Evolutionary conservation across 2,329 filamentous ascomycete genomes (phyloP), one percentile per base, ranked within the genome.

Genomic region (Stemphylium vesicarium): DNA sequence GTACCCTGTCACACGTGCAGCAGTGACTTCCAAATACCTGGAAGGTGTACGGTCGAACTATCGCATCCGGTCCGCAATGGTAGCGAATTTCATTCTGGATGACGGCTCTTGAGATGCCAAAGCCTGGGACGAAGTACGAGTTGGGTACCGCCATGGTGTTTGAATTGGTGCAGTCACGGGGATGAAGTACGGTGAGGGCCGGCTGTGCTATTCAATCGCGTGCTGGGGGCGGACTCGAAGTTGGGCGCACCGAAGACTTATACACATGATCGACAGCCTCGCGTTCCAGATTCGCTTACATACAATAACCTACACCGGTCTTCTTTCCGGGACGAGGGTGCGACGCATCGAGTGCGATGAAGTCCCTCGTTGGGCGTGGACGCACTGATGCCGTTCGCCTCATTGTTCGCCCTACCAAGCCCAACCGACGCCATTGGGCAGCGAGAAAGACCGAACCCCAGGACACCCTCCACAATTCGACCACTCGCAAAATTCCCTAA

Each of bases 11-110:
- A 15, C 13, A 13, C 6, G 18, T 26, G 41, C n/a, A 36, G 59
- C 10, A n/a, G 36, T 12, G 18, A 47, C 43, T 13, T 13, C 32
- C 38, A 20, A 16, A 18, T 71, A 77, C 76, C 63, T 78, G 75
- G 47, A 76, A 75, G n/a, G 72, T 76, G 52, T 75, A 78, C 31
- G 75, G 76, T 42, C 76, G 66, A 9, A 77, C 76, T 35, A 78
- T 78, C 9, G 76, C 73, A 59, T 77, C 75, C 20, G 76, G 75
- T 6, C 76, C 76, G 51, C 75, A 78, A 55, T 77, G 74, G 44
- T 77, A 78, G 29, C 75, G 73, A 35, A 78, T 78, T 47, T 78
- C 74, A 47, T 73, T 75, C 52, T 78, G 76, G 36, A 78, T 78
- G 22, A 78, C 75, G n/a, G 74, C 67, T 59, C 76, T 69, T 18